Evolutionary conservation across 2,329 filamentous ascomycete species (phyloP).

Genomic region (Grosmannia clavigera): DNA sequence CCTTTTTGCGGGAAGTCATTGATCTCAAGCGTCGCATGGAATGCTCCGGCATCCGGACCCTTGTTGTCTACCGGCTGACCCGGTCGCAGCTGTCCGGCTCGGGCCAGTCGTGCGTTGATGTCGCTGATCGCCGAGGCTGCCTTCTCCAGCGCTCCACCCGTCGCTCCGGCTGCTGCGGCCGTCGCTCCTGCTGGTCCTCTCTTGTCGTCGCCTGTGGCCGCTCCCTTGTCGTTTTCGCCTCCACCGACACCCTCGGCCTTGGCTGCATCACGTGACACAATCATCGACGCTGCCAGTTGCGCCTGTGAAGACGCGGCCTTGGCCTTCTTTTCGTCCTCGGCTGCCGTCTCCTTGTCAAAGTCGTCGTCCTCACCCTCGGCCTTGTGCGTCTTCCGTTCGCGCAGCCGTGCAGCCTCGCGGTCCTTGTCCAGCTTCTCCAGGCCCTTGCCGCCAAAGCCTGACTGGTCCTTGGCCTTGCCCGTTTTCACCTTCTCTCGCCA

Average conservation of each 20-base stretch:
- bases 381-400: conserved; percentile 81
- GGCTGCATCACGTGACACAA: conserved; percentile 38
- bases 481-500: conserved; percentile 87
- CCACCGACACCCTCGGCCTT: conserved; percentile 28
- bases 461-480: conserved; percentile 79
- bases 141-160: conserved; percentile 55
- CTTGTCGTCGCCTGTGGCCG: not conserved
- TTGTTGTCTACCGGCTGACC: conserved; percentile 98
- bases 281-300: conserved; percentile 46
- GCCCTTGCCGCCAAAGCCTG: conserved; percentile 90
- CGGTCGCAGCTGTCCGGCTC: conserved; percentile 76
- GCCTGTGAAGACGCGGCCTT: conserved; percentile 56
- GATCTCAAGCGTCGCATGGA: conserved; percentile 95
- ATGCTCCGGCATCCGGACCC: conserved; percentile 89
- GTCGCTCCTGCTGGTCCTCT: not conserved
- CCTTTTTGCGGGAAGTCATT: conserved; percentile 99
- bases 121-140: conserved; percentile 82
- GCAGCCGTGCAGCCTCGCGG: conserved; percentile 72
- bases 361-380: conserved; percentile 78
- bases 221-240: conserved; percentile 8
- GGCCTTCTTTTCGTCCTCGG: conserved; percentile 55
- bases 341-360: conserved; percentile 48
- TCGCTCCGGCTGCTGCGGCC: not conserved
- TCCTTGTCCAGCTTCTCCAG: conserved; percentile 85
- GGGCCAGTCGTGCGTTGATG: conserved; percentile 83